phyloP scores from a whole-genome alignment of 139 green algal genomes.

The Chlorella sp. region DNA sequence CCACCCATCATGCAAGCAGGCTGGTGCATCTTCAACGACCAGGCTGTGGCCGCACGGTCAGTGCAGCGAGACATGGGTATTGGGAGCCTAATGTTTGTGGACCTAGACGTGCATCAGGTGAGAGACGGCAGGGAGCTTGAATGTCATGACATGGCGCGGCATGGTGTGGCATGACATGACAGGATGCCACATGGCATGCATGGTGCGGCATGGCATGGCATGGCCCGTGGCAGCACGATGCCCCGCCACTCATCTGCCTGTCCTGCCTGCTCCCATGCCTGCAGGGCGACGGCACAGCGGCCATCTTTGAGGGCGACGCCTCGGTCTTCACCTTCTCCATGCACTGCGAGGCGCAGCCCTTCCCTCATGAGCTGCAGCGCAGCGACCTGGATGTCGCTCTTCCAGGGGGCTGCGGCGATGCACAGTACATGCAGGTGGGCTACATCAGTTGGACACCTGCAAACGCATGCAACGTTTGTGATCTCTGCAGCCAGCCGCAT shows the following conservation, averaged over 20 bases:
- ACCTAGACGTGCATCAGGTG: slow-evolving; percentile 54
- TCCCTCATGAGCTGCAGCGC: slow-evolving; percentile 39
- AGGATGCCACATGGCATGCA: too few relatives aligned
- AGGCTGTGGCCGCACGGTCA: slow-evolving; percentile 37
- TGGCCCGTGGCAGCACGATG: too few relatives aligned
- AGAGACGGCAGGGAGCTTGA: too few relatives aligned
- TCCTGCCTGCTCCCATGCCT: background rate
- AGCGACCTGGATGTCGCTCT: slow-evolving; percentile 59
- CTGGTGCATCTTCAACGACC: slow-evolving; percentile 56
- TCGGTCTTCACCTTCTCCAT: slow-evolving; percentile 68
- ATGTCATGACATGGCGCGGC: too few relatives aligned
- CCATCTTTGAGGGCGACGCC: slow-evolving; percentile 50
- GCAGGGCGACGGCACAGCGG: slow-evolving; percentile 54
- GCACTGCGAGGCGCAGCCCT: slow-evolving; percentile 64
- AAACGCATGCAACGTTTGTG: too few relatives aligned
- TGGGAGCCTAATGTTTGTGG: slow-evolving; percentile 41
- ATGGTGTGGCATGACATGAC: too few relatives aligned
- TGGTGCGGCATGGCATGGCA: too few relatives aligned
- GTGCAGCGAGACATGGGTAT: slow-evolving; percentile 44
- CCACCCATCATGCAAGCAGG: background rate
- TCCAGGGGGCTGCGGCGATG: slow-evolving; percentile 40
- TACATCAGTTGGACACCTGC: too few relatives aligned
- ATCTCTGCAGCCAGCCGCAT: too few relatives aligned
- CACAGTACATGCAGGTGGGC: slow-evolving; percentile 39
- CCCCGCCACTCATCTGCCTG: background rate